Evolutionary conservation across 257 asterid genomes (phyloP), one percentile per base, ranked within the genome.

Genomic region (Rhazya stricta): DNA sequence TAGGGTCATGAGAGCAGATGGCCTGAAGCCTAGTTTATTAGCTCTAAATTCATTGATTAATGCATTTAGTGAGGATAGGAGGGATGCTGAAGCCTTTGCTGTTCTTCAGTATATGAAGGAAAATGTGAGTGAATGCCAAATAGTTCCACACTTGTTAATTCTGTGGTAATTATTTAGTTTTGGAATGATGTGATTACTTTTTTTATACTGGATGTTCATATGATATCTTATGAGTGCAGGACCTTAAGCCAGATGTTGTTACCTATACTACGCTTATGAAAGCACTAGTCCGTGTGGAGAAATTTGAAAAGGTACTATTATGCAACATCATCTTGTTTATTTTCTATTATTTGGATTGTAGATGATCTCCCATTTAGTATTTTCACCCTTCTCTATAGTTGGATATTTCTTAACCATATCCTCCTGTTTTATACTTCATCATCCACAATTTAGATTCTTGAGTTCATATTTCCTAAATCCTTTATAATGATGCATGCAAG

Each of bases 221-320:
- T 46, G 56, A 76, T 54, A 45, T 84, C 69, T 57, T 73, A 72
- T 75, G 62, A 81, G 48, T 85, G 82, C 95, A 94, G 99, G 86
- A 87, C 78, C 67, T 92, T 86, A 90, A 88, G 85, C 91, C 97
- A 30, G 98, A 94, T 74, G 97, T 92, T 77, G 91, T 94, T 61
- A 92, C 97, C 23, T 92, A 92, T 85, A 94, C 99, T 77, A 94
- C 99, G 29, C 96, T 94, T 78, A 94, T 94, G 97, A 94, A 94
- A 87, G 85, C 91, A n/a, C 79, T 94, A 76, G 81, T 94, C 75
- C 97, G 97, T 18, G 96, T 88, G 48, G 97, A 94, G 91, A 92
- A 89, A 72, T 94, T 84, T 46, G 96, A 90, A 54, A 87, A 88
- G 98, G 98, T 91, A 73, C 29, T 48, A 11, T 34, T 9, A 3